Percentiles rank a stretch among this genome's conserved stretches.
Conservation (phyloP, 495 filamentous ascomycete species). For the Aeminium ludgeri region DNA sequence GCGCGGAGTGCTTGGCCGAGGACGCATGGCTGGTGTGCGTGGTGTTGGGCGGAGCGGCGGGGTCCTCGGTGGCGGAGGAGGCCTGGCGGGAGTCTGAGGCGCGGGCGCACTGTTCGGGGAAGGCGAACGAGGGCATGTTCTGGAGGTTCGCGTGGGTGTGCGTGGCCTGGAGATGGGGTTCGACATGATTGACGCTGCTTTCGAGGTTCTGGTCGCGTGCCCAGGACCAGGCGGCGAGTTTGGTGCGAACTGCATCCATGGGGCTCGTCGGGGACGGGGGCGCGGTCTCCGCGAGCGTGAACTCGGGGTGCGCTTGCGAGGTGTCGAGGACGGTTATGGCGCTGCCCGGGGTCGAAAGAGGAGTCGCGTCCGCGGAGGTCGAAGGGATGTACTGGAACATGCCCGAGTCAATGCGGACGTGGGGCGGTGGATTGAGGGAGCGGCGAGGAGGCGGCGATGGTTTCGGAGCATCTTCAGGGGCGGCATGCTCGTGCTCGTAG, state of each 20-base stretch:
- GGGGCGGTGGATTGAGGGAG: constrained; percentile 3
- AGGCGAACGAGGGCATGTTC: too few species aligned
- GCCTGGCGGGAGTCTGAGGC: too few species aligned
- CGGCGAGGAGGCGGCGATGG: too few species aligned
- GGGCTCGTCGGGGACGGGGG: neutral
- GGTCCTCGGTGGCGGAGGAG: neutral
- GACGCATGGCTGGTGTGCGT: neutral
- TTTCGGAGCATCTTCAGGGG: too few species aligned
- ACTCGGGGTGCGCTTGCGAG: too few species aligned
- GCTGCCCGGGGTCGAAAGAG: neutral
- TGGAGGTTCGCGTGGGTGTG: too few species aligned
- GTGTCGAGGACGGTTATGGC: constrained; percentile 1
- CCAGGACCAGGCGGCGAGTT: constrained; percentile 13
- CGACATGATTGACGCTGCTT: too few species aligned
- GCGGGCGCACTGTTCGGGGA: too few species aligned
- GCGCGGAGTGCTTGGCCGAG: constrained; percentile 2
- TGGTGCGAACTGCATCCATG: constrained; percentile 8
- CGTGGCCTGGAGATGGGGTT: too few species aligned
- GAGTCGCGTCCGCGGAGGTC: constrained; percentile 5
- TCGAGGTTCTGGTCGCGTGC: constrained; percentile 5
- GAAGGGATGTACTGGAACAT: too few species aligned
- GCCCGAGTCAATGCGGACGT: neutral
- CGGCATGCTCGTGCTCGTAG: constrained; percentile 8
- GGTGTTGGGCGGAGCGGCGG: constrained; percentile 7
- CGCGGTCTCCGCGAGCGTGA: neutral